Evolutionary conservation across 1,284 basidiomycete species (phyloP).

Genomic region (Thecaphora thlaspeos): DNA sequence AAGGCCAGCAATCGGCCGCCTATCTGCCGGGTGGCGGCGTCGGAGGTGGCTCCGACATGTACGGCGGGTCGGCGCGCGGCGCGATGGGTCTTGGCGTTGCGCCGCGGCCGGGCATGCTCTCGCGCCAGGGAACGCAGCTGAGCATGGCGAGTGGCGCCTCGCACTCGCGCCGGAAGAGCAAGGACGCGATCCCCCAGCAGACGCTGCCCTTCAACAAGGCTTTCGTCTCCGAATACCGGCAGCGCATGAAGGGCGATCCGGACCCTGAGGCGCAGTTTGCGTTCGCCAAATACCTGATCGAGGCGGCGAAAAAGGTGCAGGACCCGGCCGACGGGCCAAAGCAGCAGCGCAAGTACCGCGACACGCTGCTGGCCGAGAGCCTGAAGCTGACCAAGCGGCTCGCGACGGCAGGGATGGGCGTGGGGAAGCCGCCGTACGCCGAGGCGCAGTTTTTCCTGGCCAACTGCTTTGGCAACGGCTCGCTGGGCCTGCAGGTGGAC

Average conservation of each 20-base stretch:
- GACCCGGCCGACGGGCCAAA: slow-evolving; percentile 52
- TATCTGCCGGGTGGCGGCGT: slow-evolving; percentile 21
- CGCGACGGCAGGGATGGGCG: slow-evolving; percentile 71
- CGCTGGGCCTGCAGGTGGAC: slow-evolving; percentile 88
- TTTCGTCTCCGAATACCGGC: slow-evolving; percentile 94
- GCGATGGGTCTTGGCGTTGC: slow-evolving; percentile 20
- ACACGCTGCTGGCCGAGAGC: slow-evolving; percentile 80
- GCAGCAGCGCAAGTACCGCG: slow-evolving; percentile 72
- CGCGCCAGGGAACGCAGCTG: slow-evolving; percentile 33
- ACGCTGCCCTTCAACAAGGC: slow-evolving; percentile 71
- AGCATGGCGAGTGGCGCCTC: slow-evolving; percentile 25
- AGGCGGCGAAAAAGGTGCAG: slow-evolving; percentile 82
- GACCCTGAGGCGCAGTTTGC: slow-evolving; percentile 98
- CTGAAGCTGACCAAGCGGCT: slow-evolving; percentile 88
- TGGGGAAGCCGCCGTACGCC: slow-evolving; percentile 69
- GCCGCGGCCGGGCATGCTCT: slow-evolving; percentile 12
- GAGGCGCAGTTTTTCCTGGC: slow-evolving; percentile 99
- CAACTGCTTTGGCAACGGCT: slow-evolving; percentile 93
- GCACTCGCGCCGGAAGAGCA: slow-evolving; percentile 38
- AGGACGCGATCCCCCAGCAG: slow-evolving; percentile 40
- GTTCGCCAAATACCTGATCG: slow-evolving; percentile 96
- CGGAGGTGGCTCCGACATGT: slow-evolving; percentile 10
- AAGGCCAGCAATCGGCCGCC: slow-evolving; percentile 19
- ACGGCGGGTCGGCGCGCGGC: slow-evolving; percentile 8
- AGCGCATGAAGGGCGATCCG: slow-evolving; percentile 93